Percentiles rank a stretch among this genome's conserved stretches.
Conservation (phyloP, 495 filamentous ascomycete species). For the Talaromyces stipitatus region DNA sequence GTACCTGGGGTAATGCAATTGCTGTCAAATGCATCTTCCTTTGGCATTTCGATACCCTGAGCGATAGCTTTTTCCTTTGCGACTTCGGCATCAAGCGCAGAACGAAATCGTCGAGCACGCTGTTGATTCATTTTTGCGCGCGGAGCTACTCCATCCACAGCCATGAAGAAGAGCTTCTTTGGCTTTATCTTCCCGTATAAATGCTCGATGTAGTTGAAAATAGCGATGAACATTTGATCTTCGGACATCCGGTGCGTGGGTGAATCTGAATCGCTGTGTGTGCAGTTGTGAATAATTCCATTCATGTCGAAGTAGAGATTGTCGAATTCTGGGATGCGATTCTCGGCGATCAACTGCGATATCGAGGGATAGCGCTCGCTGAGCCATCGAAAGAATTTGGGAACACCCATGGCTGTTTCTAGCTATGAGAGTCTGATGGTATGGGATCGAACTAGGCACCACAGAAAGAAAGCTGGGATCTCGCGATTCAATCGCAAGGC, state of each 20-base stretch:
- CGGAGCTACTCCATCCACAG: slow-evolving; percentile 94
- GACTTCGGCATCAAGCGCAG: slow-evolving; percentile 81
- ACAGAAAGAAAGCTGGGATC: background rate
- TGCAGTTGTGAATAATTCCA: slow-evolving; percentile 99
- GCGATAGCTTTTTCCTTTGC: slow-evolving; percentile 83
- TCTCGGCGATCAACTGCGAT: slow-evolving; percentile 97
- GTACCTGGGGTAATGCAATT: slow-evolving; percentile 99
- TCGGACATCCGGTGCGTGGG: slow-evolving; percentile 90
- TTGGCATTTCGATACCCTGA: slow-evolving; percentile 87
- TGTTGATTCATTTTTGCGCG: slow-evolving; percentile 99
- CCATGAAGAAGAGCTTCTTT: slow-evolving; percentile 98
- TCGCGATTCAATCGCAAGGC: background rate
- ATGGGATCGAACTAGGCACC: background rate
- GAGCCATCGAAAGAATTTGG: slow-evolving; percentile 94
- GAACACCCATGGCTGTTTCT: slow-evolving; percentile 66
- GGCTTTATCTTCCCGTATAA: slow-evolving; percentile 98
- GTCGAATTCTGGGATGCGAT: slow-evolving; percentile 98
- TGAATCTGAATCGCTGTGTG: slow-evolving; percentile 89
- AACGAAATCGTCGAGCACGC: slow-evolving; percentile 89
- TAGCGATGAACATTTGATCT: slow-evolving; percentile 98
- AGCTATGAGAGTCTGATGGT: background rate
- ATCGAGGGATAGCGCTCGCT: slow-evolving; percentile 98
- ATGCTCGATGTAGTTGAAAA: slow-evolving; percentile 99
- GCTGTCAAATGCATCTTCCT: slow-evolving; percentile 94
- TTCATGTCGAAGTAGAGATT: slow-evolving; percentile 99